phyloP scores from a whole-genome alignment of 768 basidiomycete genomes.

The Tricholoma sp. region DNA sequence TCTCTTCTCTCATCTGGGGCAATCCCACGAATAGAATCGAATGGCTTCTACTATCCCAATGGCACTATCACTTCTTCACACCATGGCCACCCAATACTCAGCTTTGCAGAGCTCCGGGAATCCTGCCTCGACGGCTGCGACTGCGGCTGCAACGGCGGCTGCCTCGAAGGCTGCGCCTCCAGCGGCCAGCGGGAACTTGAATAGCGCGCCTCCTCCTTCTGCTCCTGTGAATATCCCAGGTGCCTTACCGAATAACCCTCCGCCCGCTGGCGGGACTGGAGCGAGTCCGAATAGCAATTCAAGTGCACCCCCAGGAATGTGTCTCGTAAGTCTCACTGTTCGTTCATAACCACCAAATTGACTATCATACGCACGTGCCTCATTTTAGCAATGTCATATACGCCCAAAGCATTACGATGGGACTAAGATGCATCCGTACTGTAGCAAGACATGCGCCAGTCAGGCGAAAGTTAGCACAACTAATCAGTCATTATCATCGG shows the following conservation, averaged over 20 bases:
- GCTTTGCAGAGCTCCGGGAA: conserved; percentile 24
- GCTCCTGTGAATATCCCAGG: conserved; percentile 26
- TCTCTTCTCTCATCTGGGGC: conserved; percentile 7
- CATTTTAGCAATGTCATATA: conserved; percentile 43
- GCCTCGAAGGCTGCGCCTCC: conserved; percentile 18
- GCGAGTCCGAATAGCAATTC: conserved; percentile 24
- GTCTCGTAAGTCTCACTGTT: conserved; percentile 38
- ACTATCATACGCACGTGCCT: conserved; percentile 4
- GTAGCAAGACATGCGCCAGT: conserved; percentile 54
- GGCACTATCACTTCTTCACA: conserved; percentile 38
- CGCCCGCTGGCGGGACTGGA: conserved; percentile 18
- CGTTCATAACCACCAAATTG: conserved; percentile 1
- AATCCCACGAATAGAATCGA: conserved; percentile 11
- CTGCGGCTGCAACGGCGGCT: conserved; percentile 19
- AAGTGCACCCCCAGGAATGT: conserved; percentile 32
- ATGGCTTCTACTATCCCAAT: conserved; percentile 43
- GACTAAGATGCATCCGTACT: conserved; percentile 50
- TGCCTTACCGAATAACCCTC: conserved; percentile 17
- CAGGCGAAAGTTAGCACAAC: conserved; percentile 29
- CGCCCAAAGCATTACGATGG: conserved; percentile 56
- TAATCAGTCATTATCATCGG: conserved; percentile 21
- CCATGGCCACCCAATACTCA: conserved; percentile 29
- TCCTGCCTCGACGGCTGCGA: conserved; percentile 17
- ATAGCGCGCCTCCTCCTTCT: conserved; percentile 20
- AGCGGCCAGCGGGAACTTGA: conserved; percentile 9